phyloP scores from a whole-genome alignment of 2,329 filamentous ascomycete species.

The Microdochium trichocladiopsis region DNA sequence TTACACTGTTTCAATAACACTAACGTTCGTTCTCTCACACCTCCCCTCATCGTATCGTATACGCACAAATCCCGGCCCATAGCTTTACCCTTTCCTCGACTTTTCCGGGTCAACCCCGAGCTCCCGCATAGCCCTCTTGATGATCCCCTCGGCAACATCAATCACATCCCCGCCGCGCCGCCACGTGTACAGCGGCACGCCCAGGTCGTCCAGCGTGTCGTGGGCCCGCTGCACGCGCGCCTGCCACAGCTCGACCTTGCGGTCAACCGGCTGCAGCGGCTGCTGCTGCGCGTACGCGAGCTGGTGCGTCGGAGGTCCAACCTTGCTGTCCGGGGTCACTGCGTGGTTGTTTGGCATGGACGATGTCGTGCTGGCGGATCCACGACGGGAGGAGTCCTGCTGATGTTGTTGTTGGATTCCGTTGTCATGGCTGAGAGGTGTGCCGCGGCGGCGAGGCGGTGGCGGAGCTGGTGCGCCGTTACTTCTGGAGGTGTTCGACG shows the following conservation, averaged over 20 bases:
- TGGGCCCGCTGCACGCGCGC: slow-evolving; percentile 61
- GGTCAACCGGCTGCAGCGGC: slow-evolving; percentile 36
- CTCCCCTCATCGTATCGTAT: too few species aligned
- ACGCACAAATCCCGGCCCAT: too few species aligned
- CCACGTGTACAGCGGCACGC: slow-evolving; percentile 68
- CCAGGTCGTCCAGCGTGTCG: slow-evolving; percentile 50
- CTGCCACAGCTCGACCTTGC: slow-evolving; percentile 67
- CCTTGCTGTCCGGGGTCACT: slow-evolving; percentile 14
- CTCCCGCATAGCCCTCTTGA: slow-evolving; percentile 45
- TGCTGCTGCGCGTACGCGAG: neutral
- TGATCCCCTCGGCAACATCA: slow-evolving; percentile 56
- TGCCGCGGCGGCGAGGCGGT: slow-evolving; percentile 37
- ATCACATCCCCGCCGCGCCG: slow-evolving; percentile 63
- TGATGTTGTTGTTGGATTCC: slow-evolving; percentile 3
- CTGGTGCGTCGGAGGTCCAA: slow-evolving; percentile 6
- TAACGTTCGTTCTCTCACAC: too few species aligned
- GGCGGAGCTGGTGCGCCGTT: slow-evolving; percentile 32
- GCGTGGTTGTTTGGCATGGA: slow-evolving; percentile 8
- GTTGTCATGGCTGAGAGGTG: slow-evolving; percentile 10
- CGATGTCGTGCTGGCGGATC: slow-evolving; percentile 9
- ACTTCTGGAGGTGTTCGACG: slow-evolving; percentile 7
- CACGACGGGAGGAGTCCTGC: slow-evolving; percentile 21
- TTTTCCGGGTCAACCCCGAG: slow-evolving; percentile 18
- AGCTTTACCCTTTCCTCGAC: neutral
- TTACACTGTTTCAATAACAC: too few species aligned